These are phyloP conservation scores for Jaltomata sinuosa DNA, from an alignment of 257 asterid genomes.

Conservation along the genomic window DNA sequence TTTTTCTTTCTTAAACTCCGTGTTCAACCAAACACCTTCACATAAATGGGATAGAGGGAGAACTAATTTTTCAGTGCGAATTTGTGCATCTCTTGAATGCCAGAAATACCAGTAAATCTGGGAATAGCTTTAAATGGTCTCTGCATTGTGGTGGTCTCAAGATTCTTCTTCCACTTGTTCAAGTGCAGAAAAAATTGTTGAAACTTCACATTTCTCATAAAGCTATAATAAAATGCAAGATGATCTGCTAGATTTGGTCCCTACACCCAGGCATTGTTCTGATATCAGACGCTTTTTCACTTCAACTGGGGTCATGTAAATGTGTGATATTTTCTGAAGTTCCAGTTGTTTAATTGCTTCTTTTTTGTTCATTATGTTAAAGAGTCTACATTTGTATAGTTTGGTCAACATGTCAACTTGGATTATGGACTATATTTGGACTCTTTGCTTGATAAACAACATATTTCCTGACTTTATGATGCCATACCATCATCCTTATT, in stretches of 20 bases:
- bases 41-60: background rate
- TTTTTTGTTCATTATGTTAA: background rate
- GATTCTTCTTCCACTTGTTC: background rate
- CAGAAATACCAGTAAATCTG: background rate
- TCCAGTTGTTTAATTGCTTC: background rate
- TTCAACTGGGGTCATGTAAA: background rate
- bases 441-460: background rate
- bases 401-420: background rate
- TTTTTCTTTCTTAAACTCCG: background rate
- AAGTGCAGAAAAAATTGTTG: background rate
- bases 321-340: background rate
- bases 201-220: background rate
- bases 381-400: background rate
- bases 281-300: background rate
- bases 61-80: background rate
- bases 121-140: background rate
- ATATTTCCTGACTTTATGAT: background rate
- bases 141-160: background rate
- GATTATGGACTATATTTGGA: background rate
- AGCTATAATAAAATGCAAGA: background rate
- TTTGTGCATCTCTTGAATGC: background rate
- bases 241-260: no score
- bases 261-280: conserved; percentile 2
- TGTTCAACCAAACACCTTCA: background rate
- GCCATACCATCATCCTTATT: background rate